These are phyloP conservation scores for Alternaria ethzedia DNA, from an alignment of 2,329 filamentous ascomycete genomes.

Conservation along the genomic window DNA sequence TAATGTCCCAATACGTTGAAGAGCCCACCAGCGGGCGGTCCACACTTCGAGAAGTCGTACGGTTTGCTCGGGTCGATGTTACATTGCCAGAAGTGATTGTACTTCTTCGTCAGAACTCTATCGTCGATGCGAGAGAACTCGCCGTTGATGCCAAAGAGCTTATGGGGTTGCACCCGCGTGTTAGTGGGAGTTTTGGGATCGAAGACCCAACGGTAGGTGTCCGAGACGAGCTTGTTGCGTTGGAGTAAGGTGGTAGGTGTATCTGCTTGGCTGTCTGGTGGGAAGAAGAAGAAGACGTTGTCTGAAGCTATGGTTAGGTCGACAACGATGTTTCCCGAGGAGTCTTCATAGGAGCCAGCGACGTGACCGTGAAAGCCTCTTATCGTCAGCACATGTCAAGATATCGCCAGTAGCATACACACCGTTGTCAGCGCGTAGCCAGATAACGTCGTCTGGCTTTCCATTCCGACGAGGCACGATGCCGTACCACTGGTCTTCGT, in stretches of 20 bases:
- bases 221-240: constrained; percentile 50
- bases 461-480: constrained; percentile 59
- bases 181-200: constrained; percentile 42
- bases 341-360: constrained; percentile 52
- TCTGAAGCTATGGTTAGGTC: constrained; percentile 50
- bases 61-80: constrained; percentile 44
- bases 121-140: constrained; percentile 58
- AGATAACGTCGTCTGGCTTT: constrained; percentile 60
- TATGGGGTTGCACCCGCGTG: constrained; percentile 37
- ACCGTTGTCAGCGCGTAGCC: constrained; percentile 61
- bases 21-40: constrained; percentile 37
- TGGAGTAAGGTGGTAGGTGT: constrained; percentile 45
- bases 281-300: constrained; percentile 54
- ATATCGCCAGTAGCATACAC: background rate
- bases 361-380: constrained; percentile 52
- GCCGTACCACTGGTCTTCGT: constrained; percentile 63
- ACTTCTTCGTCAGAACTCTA: constrained; percentile 49
- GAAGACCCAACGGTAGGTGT: constrained; percentile 51
- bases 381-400: background rate
- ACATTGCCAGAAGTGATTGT: constrained; percentile 51
- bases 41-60: constrained; percentile 43
- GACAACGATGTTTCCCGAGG: constrained; percentile 45
- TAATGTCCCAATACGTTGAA: constrained; percentile 45
- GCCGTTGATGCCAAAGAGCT: constrained; percentile 47
- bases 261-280: constrained; percentile 41